These are phyloP conservation scores for Sextonia rubra DNA, from an alignment of 164 flowering plant genomes.

Conservation along the genomic window DNA sequence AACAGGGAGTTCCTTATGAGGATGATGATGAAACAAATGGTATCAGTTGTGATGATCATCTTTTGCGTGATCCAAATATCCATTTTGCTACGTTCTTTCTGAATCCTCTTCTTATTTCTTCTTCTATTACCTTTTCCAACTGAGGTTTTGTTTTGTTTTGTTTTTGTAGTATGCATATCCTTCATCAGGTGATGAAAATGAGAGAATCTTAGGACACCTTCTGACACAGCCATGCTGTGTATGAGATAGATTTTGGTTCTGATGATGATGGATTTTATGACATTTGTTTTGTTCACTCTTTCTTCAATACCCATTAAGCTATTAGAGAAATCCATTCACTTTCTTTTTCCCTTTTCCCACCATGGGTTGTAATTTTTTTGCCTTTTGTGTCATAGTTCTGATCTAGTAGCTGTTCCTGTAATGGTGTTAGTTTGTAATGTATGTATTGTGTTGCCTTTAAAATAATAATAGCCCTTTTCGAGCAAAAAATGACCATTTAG, in stretches of 20 bases:
- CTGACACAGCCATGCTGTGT: conserved; percentile 37
- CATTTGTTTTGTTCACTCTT: not conserved
- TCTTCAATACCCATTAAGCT: not conserved
- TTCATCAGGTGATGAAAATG: conserved; percentile 27
- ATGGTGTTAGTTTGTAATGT: too few species aligned
- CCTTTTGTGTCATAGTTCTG: too few species aligned
- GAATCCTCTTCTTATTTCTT: conserved; percentile 13
- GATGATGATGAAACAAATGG: conserved; percentile 24
- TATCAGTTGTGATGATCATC: conserved; percentile 19
- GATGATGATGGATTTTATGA: conserved; percentile 16
- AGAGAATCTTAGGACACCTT: conserved; percentile 43
- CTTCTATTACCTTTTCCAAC: not conserved
- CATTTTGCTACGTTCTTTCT: conserved; percentile 44
- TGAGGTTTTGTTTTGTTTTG: not conserved
- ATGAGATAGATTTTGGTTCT: conserved; percentile 31
- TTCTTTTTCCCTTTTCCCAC: too few species aligned
- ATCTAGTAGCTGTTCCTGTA: too few species aligned
- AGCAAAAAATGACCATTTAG: too few species aligned
- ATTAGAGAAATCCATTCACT: too few species aligned
- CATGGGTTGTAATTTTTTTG: too few species aligned
- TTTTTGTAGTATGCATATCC: not conserved
- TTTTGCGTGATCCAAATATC: conserved; percentile 16
- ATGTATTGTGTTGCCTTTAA: too few species aligned
- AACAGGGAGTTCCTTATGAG: not conserved
- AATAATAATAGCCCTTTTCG: too few species aligned